These are phyloP conservation scores for Plasmodium falciparum DNA, from an alignment of 169 alveolate genomes.

Conservation along the genomic window DNA sequence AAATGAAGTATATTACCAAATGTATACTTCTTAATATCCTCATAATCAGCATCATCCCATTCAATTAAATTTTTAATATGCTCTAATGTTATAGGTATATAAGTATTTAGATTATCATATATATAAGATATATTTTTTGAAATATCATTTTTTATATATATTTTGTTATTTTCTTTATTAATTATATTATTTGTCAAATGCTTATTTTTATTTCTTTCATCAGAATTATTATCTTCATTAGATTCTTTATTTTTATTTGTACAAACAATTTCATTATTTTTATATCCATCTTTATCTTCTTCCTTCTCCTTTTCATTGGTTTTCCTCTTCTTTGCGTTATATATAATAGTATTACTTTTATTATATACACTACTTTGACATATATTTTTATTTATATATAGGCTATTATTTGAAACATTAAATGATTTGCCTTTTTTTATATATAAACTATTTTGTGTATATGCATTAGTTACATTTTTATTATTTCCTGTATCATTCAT, in stretches of 20 bases:
- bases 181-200: background rate
- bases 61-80: conserved; percentile 21
- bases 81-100: conserved; percentile 8
- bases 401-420: background rate
- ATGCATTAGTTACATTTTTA: conserved; percentile 10
- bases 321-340: conserved; percentile 5
- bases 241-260: background rate
- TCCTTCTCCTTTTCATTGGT: background rate
- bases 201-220: background rate
- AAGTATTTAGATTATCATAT: background rate
- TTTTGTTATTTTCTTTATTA: background rate
- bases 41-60: background rate
- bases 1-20: background rate
- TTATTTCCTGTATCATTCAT: conserved; percentile 7
- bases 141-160: background rate
- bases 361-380: conserved; percentile 18
- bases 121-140: no score
- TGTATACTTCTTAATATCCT: no score
- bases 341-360: conserved; percentile 29
- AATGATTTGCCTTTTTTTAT: conserved; percentile 21
- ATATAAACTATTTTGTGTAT: conserved; percentile 40
- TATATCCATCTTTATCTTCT: background rate
- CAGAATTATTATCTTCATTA: background rate
- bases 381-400: background rate
- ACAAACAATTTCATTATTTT: background rate